Evolutionary conservation across 148 eudicot species (phyloP), one percentile per base, ranked within the genome.

Genomic region (Silene conica): DNA sequence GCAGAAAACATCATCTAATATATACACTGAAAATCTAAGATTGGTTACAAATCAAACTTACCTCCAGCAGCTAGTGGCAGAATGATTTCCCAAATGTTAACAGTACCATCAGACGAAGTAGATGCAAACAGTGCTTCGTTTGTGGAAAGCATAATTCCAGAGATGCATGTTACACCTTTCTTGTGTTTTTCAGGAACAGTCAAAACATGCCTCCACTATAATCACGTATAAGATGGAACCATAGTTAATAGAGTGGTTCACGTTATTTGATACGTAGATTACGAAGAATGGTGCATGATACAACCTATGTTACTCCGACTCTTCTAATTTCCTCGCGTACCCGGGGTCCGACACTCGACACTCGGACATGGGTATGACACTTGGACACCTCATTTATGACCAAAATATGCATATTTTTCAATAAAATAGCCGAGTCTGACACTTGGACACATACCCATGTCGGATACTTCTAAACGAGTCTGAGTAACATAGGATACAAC

Each of bases 91-190:
- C 98, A 91, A 41, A 91, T 67, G 77, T 83, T 77, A 74, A 89
- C 96, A 64, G 81, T 72, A 59, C 98, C 90, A 83, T 94, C 98
- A 72, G 96, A 91, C 69, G 98, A 91, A 60, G 97, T 82, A 38
- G 98, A 94, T 73, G 97, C 95, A 73, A 89, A 91, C 20, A 94
- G 74, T 67, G 89, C 90, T 77, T 87, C 91, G 66, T 77, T 81
- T 38, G 77, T 63, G 55, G 98, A 94, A 54, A 89, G 1, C 92
- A 88, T 81, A 72, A 87, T 67, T 69, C 88, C 93, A 74, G 92
- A 82, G 74, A 94, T 88, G 85, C 98, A 94, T n/a, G 98, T 94
- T 67, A 94, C 97, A 57, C 98, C 97, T 80, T 94, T 94, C 85
- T 91, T 89, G 76, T 94, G 98, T 56, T 82, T 72, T 65, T 86